A percentile compares a stretch with the other conserved stretches of the same genome.
phyloP scores from a whole-genome alignment of 257 asterid species.

The Capsicum chinense region DNA sequence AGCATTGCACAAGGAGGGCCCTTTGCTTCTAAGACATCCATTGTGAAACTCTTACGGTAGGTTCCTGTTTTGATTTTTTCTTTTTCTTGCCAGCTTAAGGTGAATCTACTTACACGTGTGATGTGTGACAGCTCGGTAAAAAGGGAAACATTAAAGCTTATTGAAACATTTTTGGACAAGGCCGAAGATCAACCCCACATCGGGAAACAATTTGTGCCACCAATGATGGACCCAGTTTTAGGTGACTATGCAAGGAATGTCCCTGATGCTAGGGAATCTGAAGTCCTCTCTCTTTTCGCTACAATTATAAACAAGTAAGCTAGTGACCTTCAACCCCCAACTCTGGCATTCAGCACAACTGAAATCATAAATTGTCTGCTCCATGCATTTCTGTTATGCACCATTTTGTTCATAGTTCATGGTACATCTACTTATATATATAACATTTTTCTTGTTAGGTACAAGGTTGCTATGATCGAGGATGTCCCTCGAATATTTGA shows the following conservation, averaged over 20 bases:
- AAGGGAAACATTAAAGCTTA: constrained; percentile 93
- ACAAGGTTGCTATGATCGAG: constrained; percentile 86
- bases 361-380: background rate
- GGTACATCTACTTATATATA: background rate
- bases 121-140: constrained; percentile 78
- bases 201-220: constrained; percentile 94
- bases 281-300: constrained; percentile 97
- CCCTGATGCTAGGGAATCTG: constrained; percentile 99
- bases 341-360: background rate
- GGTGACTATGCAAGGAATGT: constrained; percentile 94
- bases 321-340: constrained; percentile 13
- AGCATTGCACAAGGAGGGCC: constrained; percentile 97
- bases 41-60: constrained; percentile 94
- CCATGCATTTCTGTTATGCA: background rate
- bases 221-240: constrained; percentile 98
- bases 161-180: constrained; percentile 94
- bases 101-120: constrained; percentile 24
- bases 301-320: constrained; percentile 94
- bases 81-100: constrained; percentile 21
- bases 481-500: constrained; percentile 96
- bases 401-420: background rate
- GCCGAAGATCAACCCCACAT: constrained; percentile 92
- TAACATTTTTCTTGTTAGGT: constrained; percentile 51
- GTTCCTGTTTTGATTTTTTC: constrained; percentile 28
- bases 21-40: constrained; percentile 78